Percentiles rank a stretch among this genome's conserved stretches.
phyloP scores from a whole-genome alignment of 768 basidiomycete species.

The Tylopilus felleus region DNA sequence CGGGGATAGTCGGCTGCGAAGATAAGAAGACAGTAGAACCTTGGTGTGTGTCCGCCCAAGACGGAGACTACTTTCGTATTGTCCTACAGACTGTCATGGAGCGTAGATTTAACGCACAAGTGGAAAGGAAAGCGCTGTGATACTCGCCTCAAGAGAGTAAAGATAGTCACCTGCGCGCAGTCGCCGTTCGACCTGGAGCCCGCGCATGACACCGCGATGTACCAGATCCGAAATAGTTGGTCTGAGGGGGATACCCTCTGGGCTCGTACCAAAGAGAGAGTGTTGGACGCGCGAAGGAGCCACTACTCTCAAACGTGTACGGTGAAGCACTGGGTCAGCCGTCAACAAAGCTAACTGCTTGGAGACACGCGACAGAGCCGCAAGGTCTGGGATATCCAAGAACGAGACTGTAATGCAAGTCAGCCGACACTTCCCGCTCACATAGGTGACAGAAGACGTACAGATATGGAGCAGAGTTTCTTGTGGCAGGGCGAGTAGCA shows the following conservation, averaged over 20 bases:
- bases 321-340: constrained; percentile 62
- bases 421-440: neutral
- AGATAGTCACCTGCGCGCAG: constrained; percentile 68
- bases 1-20: constrained; percentile 44
- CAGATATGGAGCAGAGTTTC: constrained; percentile 61
- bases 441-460: constrained; percentile 27
- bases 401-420: constrained; percentile 49
- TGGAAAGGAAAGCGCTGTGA: neutral
- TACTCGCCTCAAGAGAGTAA: constrained; percentile 53
- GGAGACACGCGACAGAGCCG: constrained; percentile 45
- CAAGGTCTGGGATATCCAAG: constrained; percentile 71
- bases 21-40: constrained; percentile 49
- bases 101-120: constrained; percentile 5
- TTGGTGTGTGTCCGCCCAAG: constrained; percentile 54
- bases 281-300: constrained; percentile 68
- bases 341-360: constrained; percentile 49
- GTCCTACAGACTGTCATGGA: constrained; percentile 52
- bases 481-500: constrained; percentile 43
- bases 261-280: constrained; percentile 56
- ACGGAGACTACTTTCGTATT: constrained; percentile 58
- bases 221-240: constrained; percentile 67
- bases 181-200: constrained; percentile 59
- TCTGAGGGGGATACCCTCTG: constrained; percentile 53
- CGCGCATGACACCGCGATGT: constrained; percentile 67
- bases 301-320: constrained; percentile 54